Evolutionary conservation across 345 rosid species (phyloP).

Genomic region (Garcia nutans): DNA sequence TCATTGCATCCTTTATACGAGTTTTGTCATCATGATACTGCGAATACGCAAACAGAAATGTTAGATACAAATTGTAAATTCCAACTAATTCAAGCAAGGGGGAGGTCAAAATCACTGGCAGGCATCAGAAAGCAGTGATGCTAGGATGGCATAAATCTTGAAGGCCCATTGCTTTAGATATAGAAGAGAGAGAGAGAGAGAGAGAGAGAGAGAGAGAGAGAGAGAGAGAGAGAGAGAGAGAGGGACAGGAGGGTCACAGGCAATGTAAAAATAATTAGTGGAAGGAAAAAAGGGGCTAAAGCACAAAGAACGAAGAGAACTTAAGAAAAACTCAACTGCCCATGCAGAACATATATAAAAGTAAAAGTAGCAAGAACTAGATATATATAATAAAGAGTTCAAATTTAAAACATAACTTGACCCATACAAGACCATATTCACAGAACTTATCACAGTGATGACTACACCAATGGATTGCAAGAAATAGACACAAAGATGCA

Average conservation of each 20-base stretch:
- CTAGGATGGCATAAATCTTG: too few species aligned
- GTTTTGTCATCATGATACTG: slow-evolving; percentile 90
- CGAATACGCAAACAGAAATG: slow-evolving; percentile 11
- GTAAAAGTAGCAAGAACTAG: background rate
- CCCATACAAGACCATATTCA: background rate
- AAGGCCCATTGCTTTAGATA: background rate
- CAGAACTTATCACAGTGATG: background rate
- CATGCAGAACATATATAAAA: background rate
- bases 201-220: too few species aligned
- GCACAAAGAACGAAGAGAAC: background rate
- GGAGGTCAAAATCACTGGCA: too few species aligned
- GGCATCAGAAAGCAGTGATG: background rate
- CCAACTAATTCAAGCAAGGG: background rate
- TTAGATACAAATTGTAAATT: background rate
- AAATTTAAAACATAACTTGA: background rate
- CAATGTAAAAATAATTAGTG: too few species aligned
- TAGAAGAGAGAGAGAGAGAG: background rate
- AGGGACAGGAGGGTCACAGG: background rate
- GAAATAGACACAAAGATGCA: background rate
- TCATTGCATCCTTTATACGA: slow-evolving; percentile 73
- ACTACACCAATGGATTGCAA: background rate
- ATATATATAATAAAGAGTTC: background rate
- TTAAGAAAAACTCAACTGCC: background rate
- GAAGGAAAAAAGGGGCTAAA: background rate
- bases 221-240: background rate